Base-by-base conservation (phyloP, 495 filamentous ascomycete genomes). In the Friedmanniomyces simplex region DNA sequence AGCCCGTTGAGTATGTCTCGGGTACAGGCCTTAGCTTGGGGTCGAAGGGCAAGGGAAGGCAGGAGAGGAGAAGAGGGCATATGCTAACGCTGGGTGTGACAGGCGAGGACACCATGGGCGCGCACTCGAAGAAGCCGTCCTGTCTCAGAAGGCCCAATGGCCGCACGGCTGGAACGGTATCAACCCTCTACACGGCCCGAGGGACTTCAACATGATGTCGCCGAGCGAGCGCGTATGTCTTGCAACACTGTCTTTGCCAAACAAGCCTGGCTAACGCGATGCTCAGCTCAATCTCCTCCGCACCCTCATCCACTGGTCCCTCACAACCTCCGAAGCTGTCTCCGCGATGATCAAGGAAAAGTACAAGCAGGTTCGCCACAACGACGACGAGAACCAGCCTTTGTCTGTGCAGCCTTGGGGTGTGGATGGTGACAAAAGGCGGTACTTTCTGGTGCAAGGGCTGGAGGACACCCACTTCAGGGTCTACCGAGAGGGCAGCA, bases 401-500 rank as follows among this genome's bases (percentile, higher is more conserved):
- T 77, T 97, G 18, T 95, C 90, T 14, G 86, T 98, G 18, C 93
- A 97, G 69, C 83, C 89, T 1, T 98, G 93, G 93, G 93, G 93
- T 10, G 77, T 82, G 24, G 93, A 98, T 69, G 87, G 87, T 53
- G 78, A 94, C 59, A 95, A 94, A 72, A 82, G 94, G 30, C 79
- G 88, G 54, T 97, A 95, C 71, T 98, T 85, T 79, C 77, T 98
- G 32, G 82, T 97, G 55, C 93, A 97, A 69, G 93, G 93, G 13
- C 82, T 85, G 63, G 91, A 97, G 66, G 94, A 98, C 69, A 97
- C 93, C 6, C 75, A 84, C 51, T 97, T 97, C 68, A 79, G 93
- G 42, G 79, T 98, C n/a, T 98, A 97, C 68, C 77, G 94, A 39
- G 93, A 98, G 71, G 91, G 88, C 69, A 94, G 93, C 62, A 86